Base-by-base conservation (phyloP, 345 rosid genomes). In the Salix dunnii region DNA sequence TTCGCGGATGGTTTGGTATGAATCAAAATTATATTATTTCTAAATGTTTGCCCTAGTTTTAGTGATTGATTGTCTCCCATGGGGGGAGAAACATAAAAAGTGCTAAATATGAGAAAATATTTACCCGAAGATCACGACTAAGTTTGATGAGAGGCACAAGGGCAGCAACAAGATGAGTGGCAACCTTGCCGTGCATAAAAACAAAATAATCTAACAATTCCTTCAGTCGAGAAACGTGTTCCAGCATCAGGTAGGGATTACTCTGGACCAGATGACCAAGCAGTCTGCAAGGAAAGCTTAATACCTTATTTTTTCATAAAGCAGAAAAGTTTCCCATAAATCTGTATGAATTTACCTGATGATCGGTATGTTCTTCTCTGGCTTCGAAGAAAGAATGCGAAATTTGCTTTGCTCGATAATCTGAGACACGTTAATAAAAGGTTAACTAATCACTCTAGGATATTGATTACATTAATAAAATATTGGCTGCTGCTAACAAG, bases 171-270 rank as follows among this genome's bases (percentile, higher is more conserved):
- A 91, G 88, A 80, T 25, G 72, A 80, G 90, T 75, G 71, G 96
- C 89, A 71, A 90, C 85, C 76, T 81, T 86, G 64, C 89, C 88
- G 77, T 89, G 49, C 88, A 89, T 88, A 80, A 85, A 87, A 81
- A 90, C 81, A 85, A 91, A 91, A 79, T 91, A 91, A 86, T 93
- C 97, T 85, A 93, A 72, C 80, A 93, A 82, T 77, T 93, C 97
- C 86, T 93, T 93, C 85, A 91, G 82, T 68, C 89, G 91, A 31
- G 92, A 79, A 66, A 88, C 82, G 80, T 83, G 89, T 79, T 91
- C 96, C 88, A 88, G 53, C 90, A 93, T 82, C 3, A 84, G 83
- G 78, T 82, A 85, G 68, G 94, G 89, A 84, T 88, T 85, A 81
- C 82, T 82, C 78, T 60, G 88, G 71, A 89, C 87, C 73, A 93